Conservation (phyloP, 139 green algal genomes). For the Diplosphaera chodatii region DNA sequence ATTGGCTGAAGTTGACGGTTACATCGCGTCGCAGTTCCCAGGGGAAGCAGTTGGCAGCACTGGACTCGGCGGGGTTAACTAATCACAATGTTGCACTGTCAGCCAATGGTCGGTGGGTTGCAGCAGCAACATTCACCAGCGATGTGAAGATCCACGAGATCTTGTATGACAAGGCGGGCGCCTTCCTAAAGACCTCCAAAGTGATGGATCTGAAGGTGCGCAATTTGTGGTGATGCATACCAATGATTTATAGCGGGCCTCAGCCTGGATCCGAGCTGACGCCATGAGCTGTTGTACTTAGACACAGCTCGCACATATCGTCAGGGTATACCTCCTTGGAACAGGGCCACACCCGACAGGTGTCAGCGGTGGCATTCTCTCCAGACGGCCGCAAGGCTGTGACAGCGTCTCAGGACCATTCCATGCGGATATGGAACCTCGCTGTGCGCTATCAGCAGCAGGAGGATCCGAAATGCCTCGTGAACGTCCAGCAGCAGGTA, state of each 20-base stretch:
- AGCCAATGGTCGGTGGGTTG: conserved; percentile 31
- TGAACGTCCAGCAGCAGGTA: conserved; percentile 7
- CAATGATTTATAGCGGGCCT: too few relatives aligned
- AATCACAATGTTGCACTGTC: conserved; percentile 31
- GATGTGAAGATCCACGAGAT: conserved; percentile 47
- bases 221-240: too few relatives aligned
- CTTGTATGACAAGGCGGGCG: conserved; percentile 12
- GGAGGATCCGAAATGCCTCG: conserved; percentile 24
- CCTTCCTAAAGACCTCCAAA: conserved; percentile 21
- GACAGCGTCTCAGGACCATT: conserved; percentile 31
- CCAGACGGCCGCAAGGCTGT: conserved; percentile 25
- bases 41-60: conserved; percentile 1
- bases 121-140: conserved; percentile 37
- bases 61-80: conserved; percentile 26
- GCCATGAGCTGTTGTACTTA: too few relatives aligned
- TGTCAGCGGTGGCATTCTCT: conserved; percentile 33
- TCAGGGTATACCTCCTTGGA: not conserved
- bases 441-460: conserved; percentile 26
- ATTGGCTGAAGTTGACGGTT: conserved; percentile 1
- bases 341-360: conserved; percentile 7
- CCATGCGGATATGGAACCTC: conserved; percentile 36
- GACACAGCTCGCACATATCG: too few relatives aligned
- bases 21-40: not conserved
- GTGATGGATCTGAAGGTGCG: conserved; percentile 33
- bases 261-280: too few relatives aligned